A percentile compares a stretch with the other conserved stretches of the same genome.
Conservation (phyloP, 495 filamentous ascomycete genomes). For the Trichocladium antarcticum region DNA sequence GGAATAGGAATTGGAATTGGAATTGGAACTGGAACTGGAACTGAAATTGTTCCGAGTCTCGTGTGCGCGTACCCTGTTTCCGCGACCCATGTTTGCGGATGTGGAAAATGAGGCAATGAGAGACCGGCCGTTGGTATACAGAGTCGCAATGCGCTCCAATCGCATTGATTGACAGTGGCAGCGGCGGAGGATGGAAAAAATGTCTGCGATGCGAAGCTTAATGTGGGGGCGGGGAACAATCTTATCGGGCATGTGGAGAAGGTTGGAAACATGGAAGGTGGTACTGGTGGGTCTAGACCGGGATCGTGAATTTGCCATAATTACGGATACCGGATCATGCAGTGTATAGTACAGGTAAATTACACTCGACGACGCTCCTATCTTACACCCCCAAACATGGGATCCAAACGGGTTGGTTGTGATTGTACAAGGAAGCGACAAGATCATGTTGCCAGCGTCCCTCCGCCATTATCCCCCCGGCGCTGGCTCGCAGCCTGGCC, state of each 20-base stretch:
- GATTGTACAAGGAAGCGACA: no score
- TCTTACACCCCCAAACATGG: no score
- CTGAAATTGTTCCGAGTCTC: no score
- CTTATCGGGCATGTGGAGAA: constrained; percentile 5
- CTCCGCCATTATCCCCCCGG: no score
- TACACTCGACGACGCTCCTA: no score
- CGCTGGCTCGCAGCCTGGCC: no score
- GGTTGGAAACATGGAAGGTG: no score
- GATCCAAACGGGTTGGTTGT: no score
- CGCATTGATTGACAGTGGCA: constrained; percentile 5
- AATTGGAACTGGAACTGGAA: no score
- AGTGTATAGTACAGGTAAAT: neutral
- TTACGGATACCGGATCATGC: neutral
- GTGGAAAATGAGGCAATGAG: constrained; percentile 9
- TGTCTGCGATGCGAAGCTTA: neutral
- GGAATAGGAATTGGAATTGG: no score
- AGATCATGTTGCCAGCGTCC: no score
- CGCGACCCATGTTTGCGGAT: constrained; percentile 13
- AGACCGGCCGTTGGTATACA: neutral
- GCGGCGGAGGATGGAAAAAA: constrained; percentile 12
- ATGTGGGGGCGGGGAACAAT: constrained; percentile 19
- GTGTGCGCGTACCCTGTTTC: constrained; percentile 15
- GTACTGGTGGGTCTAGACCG: neutral
- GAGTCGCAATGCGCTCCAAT: constrained; percentile 16
- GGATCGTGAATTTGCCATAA: no score